Conservation (phyloP, 2,329 filamentous ascomycete species). For the Kalaharituber pfeilii region DNA sequence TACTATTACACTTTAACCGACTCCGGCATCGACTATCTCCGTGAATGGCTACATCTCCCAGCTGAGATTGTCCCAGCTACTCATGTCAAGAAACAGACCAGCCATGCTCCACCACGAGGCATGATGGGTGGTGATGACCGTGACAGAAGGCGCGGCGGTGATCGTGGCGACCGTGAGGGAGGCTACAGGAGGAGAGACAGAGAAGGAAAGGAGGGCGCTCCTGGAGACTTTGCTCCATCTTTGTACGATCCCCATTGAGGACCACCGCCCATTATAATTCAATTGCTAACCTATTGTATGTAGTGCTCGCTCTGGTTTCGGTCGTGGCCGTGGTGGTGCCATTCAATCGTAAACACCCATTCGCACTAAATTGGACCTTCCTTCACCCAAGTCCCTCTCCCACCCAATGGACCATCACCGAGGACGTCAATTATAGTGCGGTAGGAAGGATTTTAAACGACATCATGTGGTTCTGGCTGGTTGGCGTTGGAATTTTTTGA, state of each 20-base stretch:
- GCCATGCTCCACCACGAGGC: conserved; percentile 90
- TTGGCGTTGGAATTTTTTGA: not conserved
- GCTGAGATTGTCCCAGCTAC: conserved; percentile 98
- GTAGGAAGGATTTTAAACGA: not conserved
- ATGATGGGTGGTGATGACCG: conserved; percentile 82
- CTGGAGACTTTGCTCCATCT: conserved; percentile 78
- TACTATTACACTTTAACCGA: conserved; percentile 99
- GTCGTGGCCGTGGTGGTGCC: conserved; percentile 68
- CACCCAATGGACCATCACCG: not conserved
- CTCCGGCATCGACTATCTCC: conserved; percentile 99
- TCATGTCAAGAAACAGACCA: conserved; percentile 99
- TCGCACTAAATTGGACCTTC: not conserved
- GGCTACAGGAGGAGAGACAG: conserved; percentile 70
- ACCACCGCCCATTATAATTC: conserved; percentile 23
- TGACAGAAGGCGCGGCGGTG: conserved; percentile 43
- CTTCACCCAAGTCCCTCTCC: not conserved
- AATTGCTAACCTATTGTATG: conserved; percentile 22
- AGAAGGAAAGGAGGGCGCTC: conserved; percentile 79
- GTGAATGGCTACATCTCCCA: conserved; percentile 98
- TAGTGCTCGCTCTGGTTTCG: conserved; percentile 63
- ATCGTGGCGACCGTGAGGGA: conserved; percentile 69
- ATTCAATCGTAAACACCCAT: conserved; percentile 26
- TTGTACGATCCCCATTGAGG: conserved; percentile 43
- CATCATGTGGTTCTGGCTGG: not conserved
- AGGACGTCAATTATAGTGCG: not conserved